Evolutionary conservation across 805 yeast genomes (phyloP).

Genomic region (Starmerella stigmatis): DNA sequence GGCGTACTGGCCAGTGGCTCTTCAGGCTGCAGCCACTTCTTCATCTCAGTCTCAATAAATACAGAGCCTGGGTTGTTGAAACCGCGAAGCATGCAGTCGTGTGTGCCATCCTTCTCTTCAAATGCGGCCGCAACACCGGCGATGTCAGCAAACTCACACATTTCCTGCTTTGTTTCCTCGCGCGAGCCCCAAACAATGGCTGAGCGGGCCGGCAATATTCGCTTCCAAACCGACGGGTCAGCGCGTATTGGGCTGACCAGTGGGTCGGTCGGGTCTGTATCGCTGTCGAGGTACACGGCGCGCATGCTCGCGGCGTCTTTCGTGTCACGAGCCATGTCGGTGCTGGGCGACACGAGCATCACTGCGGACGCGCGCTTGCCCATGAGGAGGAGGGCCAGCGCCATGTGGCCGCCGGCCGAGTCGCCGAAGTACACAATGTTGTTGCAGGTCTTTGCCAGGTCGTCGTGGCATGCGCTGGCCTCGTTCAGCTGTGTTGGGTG

Average conservation of each 20-base stretch:
- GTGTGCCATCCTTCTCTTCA: constrained; percentile 23
- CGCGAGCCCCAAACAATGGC: constrained; percentile 22
- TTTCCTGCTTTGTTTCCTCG: constrained; percentile 17
- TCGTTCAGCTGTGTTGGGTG: constrained; percentile 28
- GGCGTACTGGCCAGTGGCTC: background rate
- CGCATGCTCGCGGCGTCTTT: constrained; percentile 15
- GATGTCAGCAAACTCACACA: constrained; percentile 13
- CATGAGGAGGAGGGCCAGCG: constrained; percentile 17
- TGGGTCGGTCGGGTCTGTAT: constrained; percentile 15
- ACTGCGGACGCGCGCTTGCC: constrained; percentile 12
- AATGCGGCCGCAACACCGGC: constrained; percentile 12
- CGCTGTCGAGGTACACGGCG: constrained; percentile 12
- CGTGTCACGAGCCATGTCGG: constrained; percentile 13
- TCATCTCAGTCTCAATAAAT: constrained; percentile 8
- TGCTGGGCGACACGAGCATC: constrained; percentile 21
- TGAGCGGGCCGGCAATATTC: constrained; percentile 16
- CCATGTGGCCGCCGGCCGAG: constrained; percentile 30
- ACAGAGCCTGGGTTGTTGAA: constrained; percentile 12
- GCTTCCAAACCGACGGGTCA: constrained; percentile 14
- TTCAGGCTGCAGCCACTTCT: constrained; percentile 8
- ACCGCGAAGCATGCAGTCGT: constrained; percentile 24
- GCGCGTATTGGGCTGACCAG: constrained; percentile 16
- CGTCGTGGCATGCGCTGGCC: constrained; percentile 20
- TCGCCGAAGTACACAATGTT: constrained; percentile 28
- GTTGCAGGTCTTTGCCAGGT: constrained; percentile 18